Evolutionary conservation across 495 filamentous ascomycete species (phyloP).

Genomic region (Lentithecium fluviatile): DNA sequence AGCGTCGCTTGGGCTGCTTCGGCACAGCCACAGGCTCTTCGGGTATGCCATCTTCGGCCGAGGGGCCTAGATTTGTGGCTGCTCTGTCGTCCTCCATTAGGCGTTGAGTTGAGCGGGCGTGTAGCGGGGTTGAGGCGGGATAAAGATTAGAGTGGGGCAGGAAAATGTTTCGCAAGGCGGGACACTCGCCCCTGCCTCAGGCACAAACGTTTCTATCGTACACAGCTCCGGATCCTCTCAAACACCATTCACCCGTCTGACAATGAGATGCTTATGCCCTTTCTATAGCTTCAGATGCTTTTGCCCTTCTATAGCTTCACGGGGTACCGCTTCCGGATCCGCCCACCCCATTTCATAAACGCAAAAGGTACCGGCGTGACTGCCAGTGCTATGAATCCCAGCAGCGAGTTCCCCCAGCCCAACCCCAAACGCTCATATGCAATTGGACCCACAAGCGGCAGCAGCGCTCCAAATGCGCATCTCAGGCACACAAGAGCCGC

Average conservation of each 20-base stretch:
- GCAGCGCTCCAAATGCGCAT: constrained; percentile 51
- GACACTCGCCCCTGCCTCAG: too few species aligned
- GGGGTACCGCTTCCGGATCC: constrained; percentile 20
- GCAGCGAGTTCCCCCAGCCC: constrained; percentile 50
- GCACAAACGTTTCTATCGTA: too few species aligned
- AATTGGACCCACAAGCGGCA: constrained; percentile 52
- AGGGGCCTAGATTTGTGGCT: constrained; percentile 39
- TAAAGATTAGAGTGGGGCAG: neutral
- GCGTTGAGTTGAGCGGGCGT: neutral
- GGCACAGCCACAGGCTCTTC: constrained; percentile 32
- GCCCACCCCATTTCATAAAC: constrained; percentile 36
- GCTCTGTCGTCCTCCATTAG: constrained; percentile 44
- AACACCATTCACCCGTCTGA: too few species aligned
- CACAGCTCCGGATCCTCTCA: too few species aligned
- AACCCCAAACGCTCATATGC: constrained; percentile 49
- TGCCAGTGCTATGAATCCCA: constrained; percentile 47
- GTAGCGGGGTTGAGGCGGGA: constrained; percentile 1
- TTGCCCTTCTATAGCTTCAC: constrained; percentile 9
- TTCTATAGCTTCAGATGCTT: too few species aligned
- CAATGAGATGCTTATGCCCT: too few species aligned
- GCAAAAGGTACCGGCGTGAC: constrained; percentile 42
- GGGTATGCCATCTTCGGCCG: constrained; percentile 32
- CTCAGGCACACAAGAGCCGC: constrained; percentile 54
- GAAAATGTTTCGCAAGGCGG: too few species aligned
- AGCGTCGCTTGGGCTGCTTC: constrained; percentile 44